A percentile compares a stretch with the other conserved stretches of the same genome.
These are phyloP conservation scores for Euphrasia arctica DNA, from an alignment of 305 asterid genomes.

Conservation along the genomic window DNA sequence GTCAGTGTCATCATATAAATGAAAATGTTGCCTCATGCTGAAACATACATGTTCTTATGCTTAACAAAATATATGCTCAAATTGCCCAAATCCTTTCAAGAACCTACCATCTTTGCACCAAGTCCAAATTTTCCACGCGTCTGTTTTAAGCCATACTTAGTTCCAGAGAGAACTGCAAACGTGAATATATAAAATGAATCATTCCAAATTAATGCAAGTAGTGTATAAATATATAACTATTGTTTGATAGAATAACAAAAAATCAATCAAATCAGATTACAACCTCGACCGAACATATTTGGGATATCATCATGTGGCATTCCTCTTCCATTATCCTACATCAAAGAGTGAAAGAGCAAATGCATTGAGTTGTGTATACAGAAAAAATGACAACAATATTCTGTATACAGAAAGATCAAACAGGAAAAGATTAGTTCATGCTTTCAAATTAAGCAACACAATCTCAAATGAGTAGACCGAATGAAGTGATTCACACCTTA, in stretches of 20 bases:
- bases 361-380: conserved; percentile 26
- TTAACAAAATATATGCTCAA: background rate
- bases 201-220: conserved; percentile 11
- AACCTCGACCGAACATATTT: conserved; percentile 96
- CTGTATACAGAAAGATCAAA: conserved; percentile 19
- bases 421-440: background rate
- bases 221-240: background rate
- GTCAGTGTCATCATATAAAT: conserved; percentile 6
- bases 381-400: conserved; percentile 12
- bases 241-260: background rate
- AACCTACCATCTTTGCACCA: conserved; percentile 92
- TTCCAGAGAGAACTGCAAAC: conserved; percentile 87
- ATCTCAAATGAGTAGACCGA: conserved; percentile 16
- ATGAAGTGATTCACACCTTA: conserved; percentile 45
- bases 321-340: conserved; percentile 95
- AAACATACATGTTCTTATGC: too few species aligned
- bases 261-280: conserved; percentile 23
- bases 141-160: conserved; percentile 90
- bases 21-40: background rate
- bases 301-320: conserved; percentile 98
- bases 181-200: conserved; percentile 12
- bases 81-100: conserved; percentile 15
- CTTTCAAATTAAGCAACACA: conserved; percentile 3
- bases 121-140: conserved; percentile 93
- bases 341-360: conserved; percentile 27